These are phyloP conservation scores for Quercus lobata DNA, from an alignment of 331 rosid genomes.

Conservation along the genomic window DNA sequence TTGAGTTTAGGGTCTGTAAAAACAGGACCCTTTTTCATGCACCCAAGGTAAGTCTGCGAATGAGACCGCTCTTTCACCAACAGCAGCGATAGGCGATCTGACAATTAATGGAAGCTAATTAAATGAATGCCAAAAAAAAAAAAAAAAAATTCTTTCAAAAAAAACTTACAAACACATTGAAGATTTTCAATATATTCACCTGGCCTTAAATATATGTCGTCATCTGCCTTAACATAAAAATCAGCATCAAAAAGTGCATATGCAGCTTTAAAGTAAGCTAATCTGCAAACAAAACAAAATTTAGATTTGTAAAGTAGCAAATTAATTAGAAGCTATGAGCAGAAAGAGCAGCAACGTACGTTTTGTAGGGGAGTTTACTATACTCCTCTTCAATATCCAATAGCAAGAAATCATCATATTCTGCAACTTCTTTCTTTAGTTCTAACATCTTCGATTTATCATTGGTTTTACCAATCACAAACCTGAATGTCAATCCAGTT, in stretches of 20 bases:
- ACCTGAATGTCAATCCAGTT: slow-evolving; percentile 87
- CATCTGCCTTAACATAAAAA: slow-evolving; percentile 91
- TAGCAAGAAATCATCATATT: slow-evolving; percentile 75
- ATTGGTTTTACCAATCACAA: slow-evolving; percentile 72
- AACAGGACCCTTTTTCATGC: slow-evolving; percentile 99
- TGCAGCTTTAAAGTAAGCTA: slow-evolving; percentile 96
- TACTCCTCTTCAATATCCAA: slow-evolving; percentile 98
- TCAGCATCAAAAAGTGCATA: slow-evolving; percentile 83
- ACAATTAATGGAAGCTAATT: slow-evolving; percentile 24
- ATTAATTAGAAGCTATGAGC: slow-evolving; percentile 14
- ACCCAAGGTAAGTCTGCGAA: slow-evolving; percentile 89
- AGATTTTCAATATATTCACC: slow-evolving; percentile 40
- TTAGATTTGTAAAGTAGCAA: slow-evolving; percentile 11
- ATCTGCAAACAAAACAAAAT: slow-evolving; percentile 39
- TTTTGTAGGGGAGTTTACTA: slow-evolving; percentile 96
- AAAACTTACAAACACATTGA: not conserved
- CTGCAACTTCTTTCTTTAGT: slow-evolving; percentile 60
- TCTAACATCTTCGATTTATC: slow-evolving; percentile 67
- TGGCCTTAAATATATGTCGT: slow-evolving; percentile 94
- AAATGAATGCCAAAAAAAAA: slow-evolving; percentile 20
- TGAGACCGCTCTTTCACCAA: slow-evolving; percentile 80
- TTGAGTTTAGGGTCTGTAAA: slow-evolving; percentile 93
- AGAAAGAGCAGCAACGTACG: slow-evolving; percentile 68
- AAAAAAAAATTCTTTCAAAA: not conserved
- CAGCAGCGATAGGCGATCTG: slow-evolving; percentile 89